A percentile compares a stretch with the other conserved stretches of the same genome.
phyloP scores from a whole-genome alignment of 129 eudicot species.

The Pittosporum tobira region DNA sequence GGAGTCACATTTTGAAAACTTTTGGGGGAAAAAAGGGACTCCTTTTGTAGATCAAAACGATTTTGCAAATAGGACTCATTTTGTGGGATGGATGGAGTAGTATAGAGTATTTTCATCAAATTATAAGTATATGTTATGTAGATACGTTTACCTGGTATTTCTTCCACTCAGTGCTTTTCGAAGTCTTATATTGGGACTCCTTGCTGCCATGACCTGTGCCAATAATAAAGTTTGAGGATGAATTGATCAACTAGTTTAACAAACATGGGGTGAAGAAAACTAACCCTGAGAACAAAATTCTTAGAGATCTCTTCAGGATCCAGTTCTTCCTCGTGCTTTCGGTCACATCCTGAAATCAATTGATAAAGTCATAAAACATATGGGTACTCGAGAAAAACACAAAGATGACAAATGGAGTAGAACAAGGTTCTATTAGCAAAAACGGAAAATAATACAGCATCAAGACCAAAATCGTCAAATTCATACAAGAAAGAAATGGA shows the following conservation, averaged over 20 bases:
- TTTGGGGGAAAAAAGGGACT: too few relatives aligned
- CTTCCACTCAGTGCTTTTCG: conserved; percentile 49
- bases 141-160: conserved; percentile 34
- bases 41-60: too few relatives aligned
- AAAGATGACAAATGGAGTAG: not conserved
- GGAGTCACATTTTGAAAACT: too few relatives aligned
- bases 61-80: too few relatives aligned
- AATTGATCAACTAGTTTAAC: not conserved
- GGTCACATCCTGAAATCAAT: conserved; percentile 70
- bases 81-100: too few relatives aligned
- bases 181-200: conserved; percentile 80
- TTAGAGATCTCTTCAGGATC: conserved; percentile 71
- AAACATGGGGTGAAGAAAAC: conserved; percentile 16
- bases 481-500: too few relatives aligned
- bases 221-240: not conserved
- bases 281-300: conserved; percentile 85
- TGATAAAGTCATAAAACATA: conserved; percentile 6
- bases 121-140: not conserved
- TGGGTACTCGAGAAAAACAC: not conserved
- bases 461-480: too few relatives aligned
- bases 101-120: too few relatives aligned
- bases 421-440: not conserved
- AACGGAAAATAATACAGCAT: not conserved
- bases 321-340: conserved; percentile 87
- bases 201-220: conserved; percentile 85